A percentile compares a stretch with the other conserved stretches of the same genome.
phyloP scores from a whole-genome alignment of 371 early-diverging fungal genomes.

The Rhizopus microsporus region DNA sequence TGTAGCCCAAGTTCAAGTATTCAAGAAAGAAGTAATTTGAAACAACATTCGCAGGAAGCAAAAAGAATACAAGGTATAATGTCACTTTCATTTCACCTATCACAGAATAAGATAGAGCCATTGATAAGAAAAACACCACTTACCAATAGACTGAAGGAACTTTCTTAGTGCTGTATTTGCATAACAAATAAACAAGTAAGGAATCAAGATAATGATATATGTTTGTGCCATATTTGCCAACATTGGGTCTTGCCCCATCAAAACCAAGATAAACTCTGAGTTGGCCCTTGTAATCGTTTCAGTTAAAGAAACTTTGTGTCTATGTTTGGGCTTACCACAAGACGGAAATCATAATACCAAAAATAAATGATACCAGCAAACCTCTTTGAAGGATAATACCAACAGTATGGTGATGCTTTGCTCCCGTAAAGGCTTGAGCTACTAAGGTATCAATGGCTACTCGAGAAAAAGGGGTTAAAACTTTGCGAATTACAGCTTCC shows the following conservation, averaged over 20 bases:
- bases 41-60: constrained; percentile 36
- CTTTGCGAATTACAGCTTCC: too few relatives aligned
- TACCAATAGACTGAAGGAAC: constrained; percentile 42
- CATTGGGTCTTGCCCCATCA: constrained; percentile 39
- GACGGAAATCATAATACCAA: constrained; percentile 23
- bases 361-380: constrained; percentile 30
- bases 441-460: constrained; percentile 48
- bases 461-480: background rate
- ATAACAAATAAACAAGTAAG: constrained; percentile 31
- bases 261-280: constrained; percentile 28
- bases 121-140: constrained; percentile 1
- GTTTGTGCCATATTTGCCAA: constrained; percentile 33
- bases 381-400: constrained; percentile 45
- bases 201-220: constrained; percentile 31
- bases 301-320: background rate
- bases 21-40: constrained; percentile 36
- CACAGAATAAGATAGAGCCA: background rate
- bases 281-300: constrained; percentile 17
- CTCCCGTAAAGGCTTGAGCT: constrained; percentile 47
- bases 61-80: constrained; percentile 30
- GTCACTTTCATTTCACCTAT: constrained; percentile 41
- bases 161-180: constrained; percentile 34
- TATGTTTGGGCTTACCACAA: constrained; percentile 28
- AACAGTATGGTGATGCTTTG: constrained; percentile 31
- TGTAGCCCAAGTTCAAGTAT: constrained; percentile 29